phyloP scores from a whole-genome alignment of 2,329 filamentous ascomycete species.

The Neopestalotiopsis rosae region DNA sequence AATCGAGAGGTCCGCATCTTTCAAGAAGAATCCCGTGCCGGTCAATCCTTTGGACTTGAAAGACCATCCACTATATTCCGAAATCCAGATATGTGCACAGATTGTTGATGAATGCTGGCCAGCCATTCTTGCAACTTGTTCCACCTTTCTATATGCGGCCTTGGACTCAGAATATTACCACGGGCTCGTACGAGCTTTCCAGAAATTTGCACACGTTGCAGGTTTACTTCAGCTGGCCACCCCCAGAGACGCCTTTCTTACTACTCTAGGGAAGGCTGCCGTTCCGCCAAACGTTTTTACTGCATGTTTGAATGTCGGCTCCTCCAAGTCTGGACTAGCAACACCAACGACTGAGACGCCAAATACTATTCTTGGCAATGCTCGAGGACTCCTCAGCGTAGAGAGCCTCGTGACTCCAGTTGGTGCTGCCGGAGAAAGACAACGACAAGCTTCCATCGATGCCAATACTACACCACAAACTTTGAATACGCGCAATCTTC shows the following conservation, averaged over 20 bases:
- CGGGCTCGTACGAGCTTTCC: conserved; percentile 86
- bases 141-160: conserved; percentile 90
- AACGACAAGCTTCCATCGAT: conserved; percentile 65
- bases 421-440: conserved; percentile 61
- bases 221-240: conserved; percentile 84
- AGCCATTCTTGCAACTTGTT: conserved; percentile 91
- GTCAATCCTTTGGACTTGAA: conserved; percentile 82
- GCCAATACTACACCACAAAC: conserved; percentile 48
- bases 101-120: conserved; percentile 96
- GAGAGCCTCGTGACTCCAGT: conserved; percentile 70
- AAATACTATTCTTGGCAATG: conserved; percentile 70
- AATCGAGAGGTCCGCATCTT: conserved; percentile 68
- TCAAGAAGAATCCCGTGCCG: conserved; percentile 77
- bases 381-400: conserved; percentile 74
- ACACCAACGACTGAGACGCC: conserved; percentile 55
- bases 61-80: conserved; percentile 71
- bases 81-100: conserved; percentile 77
- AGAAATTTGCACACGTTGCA: conserved; percentile 93
- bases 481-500: conserved; percentile 85
- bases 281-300: conserved; percentile 81
- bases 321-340: conserved; percentile 47
- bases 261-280: conserved; percentile 90
- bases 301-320: conserved; percentile 59
- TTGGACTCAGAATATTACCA: conserved; percentile 95
- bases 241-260: conserved; percentile 91